Evolutionary conservation across 306 rosid genomes (phyloP).

Genomic region (Begonia masoniana): DNA sequence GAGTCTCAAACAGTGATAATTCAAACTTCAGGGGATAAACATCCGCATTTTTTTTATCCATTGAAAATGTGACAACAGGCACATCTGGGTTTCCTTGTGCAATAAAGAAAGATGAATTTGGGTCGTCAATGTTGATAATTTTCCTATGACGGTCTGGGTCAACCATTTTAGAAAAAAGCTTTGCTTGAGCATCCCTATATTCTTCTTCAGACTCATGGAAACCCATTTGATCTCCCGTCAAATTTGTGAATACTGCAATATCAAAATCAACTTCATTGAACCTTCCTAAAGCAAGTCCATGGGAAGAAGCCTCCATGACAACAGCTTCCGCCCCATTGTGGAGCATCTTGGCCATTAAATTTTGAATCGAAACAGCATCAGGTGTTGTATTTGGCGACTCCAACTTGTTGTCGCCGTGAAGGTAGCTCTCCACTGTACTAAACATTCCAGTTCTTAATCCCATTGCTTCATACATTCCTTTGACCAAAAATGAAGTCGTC

Average conservation of each 20-base stretch:
- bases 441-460: constrained; percentile 79
- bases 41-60: constrained; percentile 81
- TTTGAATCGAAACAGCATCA: constrained; percentile 77
- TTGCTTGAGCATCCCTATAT: constrained; percentile 46
- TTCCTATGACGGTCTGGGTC: constrained; percentile 82
- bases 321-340: constrained; percentile 85
- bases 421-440: constrained; percentile 58
- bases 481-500: constrained; percentile 57
- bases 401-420: constrained; percentile 78
- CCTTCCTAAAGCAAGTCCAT: constrained; percentile 43
- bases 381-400: constrained; percentile 33
- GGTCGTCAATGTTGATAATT: constrained; percentile 82
- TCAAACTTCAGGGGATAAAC: constrained; percentile 80
- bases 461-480: constrained; percentile 87
- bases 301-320: constrained; percentile 62
- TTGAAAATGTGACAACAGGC: constrained; percentile 69
- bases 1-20: constrained; percentile 89
- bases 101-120: constrained; percentile 50
- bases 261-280: constrained; percentile 84
- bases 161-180: constrained; percentile 69
- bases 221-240: constrained; percentile 40
- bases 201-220: constrained; percentile 42
- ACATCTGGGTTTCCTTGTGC: constrained; percentile 64
- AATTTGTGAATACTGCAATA: constrained; percentile 75
- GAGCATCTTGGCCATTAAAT: constrained; percentile 89